Base-by-base conservation (phyloP, 306 rosid species). In the Mucuna pruriens region DNA sequence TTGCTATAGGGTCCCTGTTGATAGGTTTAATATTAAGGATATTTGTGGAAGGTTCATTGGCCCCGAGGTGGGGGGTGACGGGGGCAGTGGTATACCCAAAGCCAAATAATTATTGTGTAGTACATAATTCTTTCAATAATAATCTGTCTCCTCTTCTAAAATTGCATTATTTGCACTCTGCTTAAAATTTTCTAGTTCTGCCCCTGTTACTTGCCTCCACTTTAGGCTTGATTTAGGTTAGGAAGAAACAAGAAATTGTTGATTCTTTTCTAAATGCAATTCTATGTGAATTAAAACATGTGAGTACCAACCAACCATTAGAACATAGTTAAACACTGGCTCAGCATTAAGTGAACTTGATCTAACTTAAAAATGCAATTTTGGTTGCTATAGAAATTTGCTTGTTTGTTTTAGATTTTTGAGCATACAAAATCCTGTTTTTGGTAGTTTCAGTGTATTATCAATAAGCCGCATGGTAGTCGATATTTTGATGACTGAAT, bases 161-260 rank as follows among this genome's bases (percentile, higher is more conserved):
- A 3, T 40, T 7, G 70, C 15, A 29, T 65, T 38, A 67, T 38
- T 34, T 67, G 74, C 34, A 19, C 11, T 6, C 19, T 46, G 48
- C 19, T 42, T 12, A 11, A 65, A 42, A 66, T 38, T 66, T 66
- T 38, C 31, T 19, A 10, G 10, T 20, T 67, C 74, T 4, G 16
- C 34, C n/a, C 19, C 73, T 40, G 6, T 12, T 10, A 20, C 52
- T 42, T 68, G 54, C 19, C 22, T 8, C 2, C 55, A 68, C 20
- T 68, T 44, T 68, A 6, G 36, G 74, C 74, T 68, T 48, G 31
- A 23, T 67, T 67, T 67, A 9, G 74, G 23, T 11, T 20, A 40
- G 54, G 12, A 26, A 22, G 74, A 68, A 61, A 4, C 51, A 26
- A 69, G 57, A 69, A 11, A 68, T 40, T 22, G 13, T 9, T 5